Conservation (phyloP, 495 filamentous ascomycete species). For the Podospora fimiseda region DNA sequence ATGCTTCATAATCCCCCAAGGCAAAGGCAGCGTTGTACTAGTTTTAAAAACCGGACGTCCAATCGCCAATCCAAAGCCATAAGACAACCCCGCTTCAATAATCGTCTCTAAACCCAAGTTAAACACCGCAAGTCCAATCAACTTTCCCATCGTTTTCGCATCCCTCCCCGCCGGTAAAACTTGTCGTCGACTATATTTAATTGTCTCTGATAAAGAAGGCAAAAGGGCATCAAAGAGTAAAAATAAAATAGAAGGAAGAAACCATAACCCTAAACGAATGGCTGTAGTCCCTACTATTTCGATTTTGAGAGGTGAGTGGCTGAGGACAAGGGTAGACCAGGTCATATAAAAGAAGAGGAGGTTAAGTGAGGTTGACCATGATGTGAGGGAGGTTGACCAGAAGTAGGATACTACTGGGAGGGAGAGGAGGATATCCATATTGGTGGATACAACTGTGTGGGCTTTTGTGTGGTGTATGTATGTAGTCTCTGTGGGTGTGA, state of each 20-base stretch:
- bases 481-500: too few relatives aligned
- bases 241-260: constrained; percentile 66
- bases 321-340: constrained; percentile 78
- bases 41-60: constrained; percentile 36
- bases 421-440: constrained; percentile 59
- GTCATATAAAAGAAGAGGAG: constrained; percentile 85
- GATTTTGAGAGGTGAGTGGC: constrained; percentile 67
- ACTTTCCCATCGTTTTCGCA: constrained; percentile 30
- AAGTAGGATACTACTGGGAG: constrained; percentile 66
- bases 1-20: constrained; percentile 52
- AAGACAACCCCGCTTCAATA: constrained; percentile 49
- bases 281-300: constrained; percentile 64
- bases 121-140: constrained; percentile 50
- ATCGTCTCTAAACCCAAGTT: constrained; percentile 58
- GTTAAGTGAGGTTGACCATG: constrained; percentile 74
- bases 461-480: too few relatives aligned
- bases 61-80: constrained; percentile 25
- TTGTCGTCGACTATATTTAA: too few relatives aligned
- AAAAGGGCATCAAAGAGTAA: constrained; percentile 65
- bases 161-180: too few relatives aligned
- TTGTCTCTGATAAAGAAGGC: constrained; percentile 55
- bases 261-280: constrained; percentile 64
- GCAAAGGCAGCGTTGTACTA: constrained; percentile 37
- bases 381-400: constrained; percentile 45
- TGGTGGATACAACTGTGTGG: too few relatives aligned